Conservation (phyloP, 805 yeast genomes). For the Lachancea kluyveri region DNA sequence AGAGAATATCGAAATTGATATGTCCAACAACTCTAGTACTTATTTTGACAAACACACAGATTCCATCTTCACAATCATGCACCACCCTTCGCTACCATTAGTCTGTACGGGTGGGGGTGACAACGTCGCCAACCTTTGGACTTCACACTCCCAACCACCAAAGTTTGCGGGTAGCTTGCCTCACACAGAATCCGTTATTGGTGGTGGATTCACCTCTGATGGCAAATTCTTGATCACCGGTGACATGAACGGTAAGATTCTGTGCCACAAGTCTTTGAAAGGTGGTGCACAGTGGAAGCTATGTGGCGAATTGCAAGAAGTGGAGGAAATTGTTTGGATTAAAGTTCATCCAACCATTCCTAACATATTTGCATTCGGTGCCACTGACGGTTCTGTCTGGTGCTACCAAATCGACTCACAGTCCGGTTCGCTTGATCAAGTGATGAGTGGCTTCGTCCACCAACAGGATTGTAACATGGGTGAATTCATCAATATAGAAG, state of each 20-base stretch:
- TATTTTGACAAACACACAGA: conserved; percentile 90
- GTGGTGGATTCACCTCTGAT: conserved; percentile 77
- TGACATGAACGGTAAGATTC: conserved; percentile 88
- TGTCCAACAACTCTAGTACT: conserved; percentile 82
- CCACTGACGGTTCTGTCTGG: conserved; percentile 91
- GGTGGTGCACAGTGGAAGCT: conserved; percentile 81
- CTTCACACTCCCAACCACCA: conserved; percentile 82
- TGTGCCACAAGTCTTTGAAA: conserved; percentile 63
- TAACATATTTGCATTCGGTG: conserved; percentile 81
- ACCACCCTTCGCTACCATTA: conserved; percentile 79
- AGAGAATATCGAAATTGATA: conserved; percentile 61
- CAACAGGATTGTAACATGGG: conserved; percentile 77
- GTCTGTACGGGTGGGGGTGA: conserved; percentile 97
- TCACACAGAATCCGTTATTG: conserved; percentile 81
- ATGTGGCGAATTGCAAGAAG: conserved; percentile 70
- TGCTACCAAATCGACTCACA: conserved; percentile 62
- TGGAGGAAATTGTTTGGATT: conserved; percentile 86
- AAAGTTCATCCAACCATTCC: conserved; percentile 70
- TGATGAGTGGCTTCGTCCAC: conserved; percentile 78
- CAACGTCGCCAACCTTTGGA: conserved; percentile 84
- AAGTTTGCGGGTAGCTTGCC: conserved; percentile 66
- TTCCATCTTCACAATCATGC: conserved; percentile 73
- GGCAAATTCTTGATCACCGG: conserved; percentile 82
- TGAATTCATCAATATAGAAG: conserved; percentile 53
- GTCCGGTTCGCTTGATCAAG: conserved; percentile 52